A percentile compares a stretch with the other conserved stretches of the same genome.
Conservation (phyloP, 352 stramenopile species). For the Pythium rhizo-oryzae region DNA sequence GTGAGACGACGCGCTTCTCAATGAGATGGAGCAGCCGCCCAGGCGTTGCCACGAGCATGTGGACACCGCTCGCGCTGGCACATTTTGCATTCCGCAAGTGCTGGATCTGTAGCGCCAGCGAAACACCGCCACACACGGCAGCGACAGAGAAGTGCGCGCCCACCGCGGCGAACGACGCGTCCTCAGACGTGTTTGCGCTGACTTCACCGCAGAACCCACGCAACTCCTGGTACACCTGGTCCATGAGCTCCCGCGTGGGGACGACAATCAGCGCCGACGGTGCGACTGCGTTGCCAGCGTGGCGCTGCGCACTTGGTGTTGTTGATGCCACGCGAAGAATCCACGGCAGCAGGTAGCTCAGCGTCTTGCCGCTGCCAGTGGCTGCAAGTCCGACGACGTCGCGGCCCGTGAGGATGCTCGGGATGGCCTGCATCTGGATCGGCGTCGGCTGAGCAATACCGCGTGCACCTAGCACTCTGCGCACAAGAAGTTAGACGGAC, state of each 20-base stretch:
- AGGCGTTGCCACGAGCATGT: slow-evolving; percentile 55
- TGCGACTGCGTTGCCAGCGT: slow-evolving; percentile 30
- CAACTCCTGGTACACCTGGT: slow-evolving; percentile 92
- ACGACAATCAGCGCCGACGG: slow-evolving; percentile 90
- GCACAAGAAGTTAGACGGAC: not conserved
- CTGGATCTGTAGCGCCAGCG: slow-evolving; percentile 35
- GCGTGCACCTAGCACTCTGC: slow-evolving; percentile 53
- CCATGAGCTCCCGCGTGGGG: slow-evolving; percentile 95
- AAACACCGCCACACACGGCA: slow-evolving; percentile 63
- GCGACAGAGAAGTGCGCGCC: slow-evolving; percentile 24
- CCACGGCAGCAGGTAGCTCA: slow-evolving; percentile 95
- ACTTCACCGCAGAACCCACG: slow-evolving; percentile 27
- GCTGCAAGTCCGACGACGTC: slow-evolving; percentile 95
- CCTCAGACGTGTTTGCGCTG: not conserved
- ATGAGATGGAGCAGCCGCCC: slow-evolving; percentile 61
- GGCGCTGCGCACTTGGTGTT: slow-evolving; percentile 24
- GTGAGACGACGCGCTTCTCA: slow-evolving; percentile 23
- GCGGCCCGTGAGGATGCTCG: slow-evolving; percentile 82
- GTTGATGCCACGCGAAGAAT: slow-evolving; percentile 26
- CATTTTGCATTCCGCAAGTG: slow-evolving; percentile 35
- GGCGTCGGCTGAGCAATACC: slow-evolving; percentile 91
- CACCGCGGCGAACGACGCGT: not conserved
- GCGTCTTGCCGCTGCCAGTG: slow-evolving; percentile 96
- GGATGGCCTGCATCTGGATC: slow-evolving; percentile 99
- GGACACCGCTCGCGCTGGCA: not conserved